A percentile compares a stretch with the other conserved stretches of the same genome.
Conservation (phyloP, 1,284 basidiomycete species). For the Trametes polyzona region DNA sequence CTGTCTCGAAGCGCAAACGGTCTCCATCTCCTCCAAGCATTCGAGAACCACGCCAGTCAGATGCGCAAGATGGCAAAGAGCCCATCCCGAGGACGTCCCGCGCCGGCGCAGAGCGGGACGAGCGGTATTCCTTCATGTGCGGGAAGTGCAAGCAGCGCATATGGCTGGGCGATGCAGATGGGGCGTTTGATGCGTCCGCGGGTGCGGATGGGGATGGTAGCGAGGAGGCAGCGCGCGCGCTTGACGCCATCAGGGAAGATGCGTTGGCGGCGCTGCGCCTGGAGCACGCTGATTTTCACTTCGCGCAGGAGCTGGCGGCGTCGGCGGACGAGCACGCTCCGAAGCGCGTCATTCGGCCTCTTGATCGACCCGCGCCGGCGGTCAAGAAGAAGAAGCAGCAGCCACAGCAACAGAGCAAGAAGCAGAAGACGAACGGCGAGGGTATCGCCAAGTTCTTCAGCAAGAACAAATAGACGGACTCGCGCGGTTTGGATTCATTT, state of each 20-base stretch:
- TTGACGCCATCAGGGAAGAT: conserved; percentile 35
- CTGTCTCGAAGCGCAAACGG: conserved; percentile 29
- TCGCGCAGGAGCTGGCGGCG: conserved; percentile 73
- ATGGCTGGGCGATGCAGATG: conserved; percentile 33
- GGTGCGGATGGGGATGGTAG: conserved; percentile 30
- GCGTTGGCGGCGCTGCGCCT: conserved; percentile 54
- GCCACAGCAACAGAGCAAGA: too few relatives aligned
- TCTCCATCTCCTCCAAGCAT: conserved; percentile 1
- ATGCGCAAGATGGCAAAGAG: not conserved
- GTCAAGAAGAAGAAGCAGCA: conserved; percentile 46
- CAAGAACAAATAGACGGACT: conserved; percentile 40
- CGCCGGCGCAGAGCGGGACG: not conserved
- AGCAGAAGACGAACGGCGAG: conserved; percentile 38
- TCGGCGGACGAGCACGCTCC: conserved; percentile 17
- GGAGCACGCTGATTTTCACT: conserved; percentile 89
- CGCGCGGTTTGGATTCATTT: not conserved
- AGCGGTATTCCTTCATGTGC: conserved; percentile 48
- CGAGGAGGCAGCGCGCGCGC: conserved; percentile 12
- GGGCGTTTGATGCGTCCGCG: conserved; percentile 24
- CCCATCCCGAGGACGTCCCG: not conserved
- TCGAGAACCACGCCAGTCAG: not conserved
- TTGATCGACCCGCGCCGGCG: conserved; percentile 19
- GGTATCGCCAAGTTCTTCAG: conserved; percentile 83
- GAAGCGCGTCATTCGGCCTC: conserved; percentile 24
- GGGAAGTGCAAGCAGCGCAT: conserved; percentile 56